These are phyloP conservation scores for Bruguiera hainesii DNA, from an alignment of 441 rosid genomes.

Conservation along the genomic window DNA sequence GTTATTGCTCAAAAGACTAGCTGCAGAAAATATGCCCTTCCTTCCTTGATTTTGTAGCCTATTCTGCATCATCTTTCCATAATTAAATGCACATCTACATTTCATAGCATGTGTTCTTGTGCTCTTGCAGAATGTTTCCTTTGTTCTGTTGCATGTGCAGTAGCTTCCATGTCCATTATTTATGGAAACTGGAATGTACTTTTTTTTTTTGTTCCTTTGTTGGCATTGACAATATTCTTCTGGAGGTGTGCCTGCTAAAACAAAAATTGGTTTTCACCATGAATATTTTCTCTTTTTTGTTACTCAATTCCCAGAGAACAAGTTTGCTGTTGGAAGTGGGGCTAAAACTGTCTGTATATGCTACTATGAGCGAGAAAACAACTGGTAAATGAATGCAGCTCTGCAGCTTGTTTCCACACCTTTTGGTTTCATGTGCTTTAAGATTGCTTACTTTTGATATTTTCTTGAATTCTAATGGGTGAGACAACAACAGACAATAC, in stretches of 20 bases:
- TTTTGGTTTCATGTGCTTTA: slow-evolving; percentile 2
- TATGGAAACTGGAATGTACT: neutral
- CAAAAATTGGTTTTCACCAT: neutral
- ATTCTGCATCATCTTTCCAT: no score
- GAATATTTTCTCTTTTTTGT: neutral
- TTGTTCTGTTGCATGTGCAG: no score
- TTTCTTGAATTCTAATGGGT: slow-evolving; percentile 7
- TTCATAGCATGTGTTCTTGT: no score
- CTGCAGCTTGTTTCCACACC: slow-evolving; percentile 11
- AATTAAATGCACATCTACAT: no score
- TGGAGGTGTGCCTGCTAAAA: slow-evolving; percentile 2
- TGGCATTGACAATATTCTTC: slow-evolving; percentile 1
- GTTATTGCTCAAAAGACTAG: no score
- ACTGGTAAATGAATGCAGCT: slow-evolving; percentile 55
- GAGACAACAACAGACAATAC: neutral
- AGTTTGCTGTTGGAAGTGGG: slow-evolving; percentile 98
- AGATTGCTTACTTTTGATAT: neutral
- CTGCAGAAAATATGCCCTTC: no score
- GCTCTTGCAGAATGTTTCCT: no score
- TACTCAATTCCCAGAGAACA: slow-evolving; percentile 59
- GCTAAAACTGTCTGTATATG: slow-evolving; percentile 96
- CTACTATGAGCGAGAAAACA: slow-evolving; percentile 97
- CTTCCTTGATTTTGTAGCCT: no score
- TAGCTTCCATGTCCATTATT: neutral
- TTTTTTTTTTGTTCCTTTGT: neutral